phyloP scores from a whole-genome alignment of 2,329 filamentous ascomycete species.

The Cladobotryum mycophilum region DNA sequence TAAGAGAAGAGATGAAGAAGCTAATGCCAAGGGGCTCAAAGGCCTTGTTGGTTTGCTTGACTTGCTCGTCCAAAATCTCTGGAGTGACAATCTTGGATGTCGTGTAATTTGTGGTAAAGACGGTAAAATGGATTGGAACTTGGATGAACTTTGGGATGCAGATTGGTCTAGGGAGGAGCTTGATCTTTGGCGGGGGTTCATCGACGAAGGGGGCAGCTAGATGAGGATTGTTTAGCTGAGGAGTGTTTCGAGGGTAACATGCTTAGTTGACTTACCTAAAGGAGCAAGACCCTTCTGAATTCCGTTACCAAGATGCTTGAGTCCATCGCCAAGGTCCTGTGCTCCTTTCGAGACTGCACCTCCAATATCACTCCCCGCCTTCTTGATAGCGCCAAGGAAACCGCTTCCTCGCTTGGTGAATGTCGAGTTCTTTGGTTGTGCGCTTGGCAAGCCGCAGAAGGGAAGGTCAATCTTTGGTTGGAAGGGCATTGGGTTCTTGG shows the following conservation, averaged over 20 bases:
- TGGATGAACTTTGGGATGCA: not conserved
- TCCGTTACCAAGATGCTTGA: not conserved
- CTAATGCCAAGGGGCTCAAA: not conserved
- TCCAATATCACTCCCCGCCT: not conserved
- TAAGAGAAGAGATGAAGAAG: constrained; percentile 1
- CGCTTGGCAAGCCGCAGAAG: not conserved
- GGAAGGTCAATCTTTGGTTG: not conserved
- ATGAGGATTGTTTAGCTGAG: not conserved
- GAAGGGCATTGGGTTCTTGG: constrained; percentile 1
- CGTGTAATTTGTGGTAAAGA: constrained; percentile 2
- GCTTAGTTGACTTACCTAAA: not conserved
- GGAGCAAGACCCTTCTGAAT: constrained; percentile 2
- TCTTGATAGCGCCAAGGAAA: too few relatives aligned
- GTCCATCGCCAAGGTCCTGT: not conserved
- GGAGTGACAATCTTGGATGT: not conserved
- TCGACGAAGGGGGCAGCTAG: not conserved
- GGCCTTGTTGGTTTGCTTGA: not conserved
- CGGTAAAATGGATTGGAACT: not conserved
- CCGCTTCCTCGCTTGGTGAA: too few relatives aligned
- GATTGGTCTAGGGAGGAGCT: not conserved
- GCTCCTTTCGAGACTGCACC: not conserved
- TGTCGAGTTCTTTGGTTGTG: too few relatives aligned
- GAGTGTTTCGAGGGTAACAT: not conserved
- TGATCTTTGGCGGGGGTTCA: not conserved
- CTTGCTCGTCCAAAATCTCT: not conserved